Evolutionary conservation across 805 yeast species (phyloP).

Genomic region (Saturnispora serradocipensis): DNA sequence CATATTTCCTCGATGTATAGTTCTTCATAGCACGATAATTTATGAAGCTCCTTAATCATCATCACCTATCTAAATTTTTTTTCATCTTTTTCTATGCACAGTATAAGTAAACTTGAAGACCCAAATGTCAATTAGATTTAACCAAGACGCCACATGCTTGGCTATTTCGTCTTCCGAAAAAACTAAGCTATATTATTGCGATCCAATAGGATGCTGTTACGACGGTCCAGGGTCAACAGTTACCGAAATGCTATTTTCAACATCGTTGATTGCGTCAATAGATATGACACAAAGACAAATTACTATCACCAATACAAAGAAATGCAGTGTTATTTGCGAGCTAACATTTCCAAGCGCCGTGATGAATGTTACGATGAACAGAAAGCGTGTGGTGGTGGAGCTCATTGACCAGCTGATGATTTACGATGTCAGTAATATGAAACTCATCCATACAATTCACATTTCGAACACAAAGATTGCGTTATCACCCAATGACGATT

Average conservation of each 20-base stretch:
- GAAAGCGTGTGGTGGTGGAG: constrained; percentile 72
- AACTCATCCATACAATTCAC: constrained; percentile 63
- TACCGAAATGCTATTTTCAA: constrained; percentile 84
- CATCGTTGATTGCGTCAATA: constrained; percentile 75
- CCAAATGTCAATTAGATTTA: constrained; percentile 35
- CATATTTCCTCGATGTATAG: not conserved
- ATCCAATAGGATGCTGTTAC: constrained; percentile 73
- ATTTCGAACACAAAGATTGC: constrained; percentile 28
- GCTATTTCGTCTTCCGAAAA: constrained; percentile 60
- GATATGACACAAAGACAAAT: constrained; percentile 70
- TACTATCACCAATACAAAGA: constrained; percentile 74
- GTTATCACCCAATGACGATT: constrained; percentile 34
- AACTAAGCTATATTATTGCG: constrained; percentile 75
- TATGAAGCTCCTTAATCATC: not conserved
- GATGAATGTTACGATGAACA: constrained; percentile 63
- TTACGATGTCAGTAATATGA: constrained; percentile 87
- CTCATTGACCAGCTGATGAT: constrained; percentile 74
- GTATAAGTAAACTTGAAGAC: not conserved
- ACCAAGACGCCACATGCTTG: constrained; percentile 81
- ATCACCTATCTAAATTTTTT: not conserved
- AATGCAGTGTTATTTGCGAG: constrained; percentile 72
- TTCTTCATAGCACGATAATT: not conserved
- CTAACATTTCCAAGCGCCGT: constrained; percentile 75
- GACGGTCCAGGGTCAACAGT: constrained; percentile 40
- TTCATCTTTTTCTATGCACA: not conserved